phyloP scores from a whole-genome alignment of 2,329 filamentous ascomycete genomes.

The Botrytis porri region DNA sequence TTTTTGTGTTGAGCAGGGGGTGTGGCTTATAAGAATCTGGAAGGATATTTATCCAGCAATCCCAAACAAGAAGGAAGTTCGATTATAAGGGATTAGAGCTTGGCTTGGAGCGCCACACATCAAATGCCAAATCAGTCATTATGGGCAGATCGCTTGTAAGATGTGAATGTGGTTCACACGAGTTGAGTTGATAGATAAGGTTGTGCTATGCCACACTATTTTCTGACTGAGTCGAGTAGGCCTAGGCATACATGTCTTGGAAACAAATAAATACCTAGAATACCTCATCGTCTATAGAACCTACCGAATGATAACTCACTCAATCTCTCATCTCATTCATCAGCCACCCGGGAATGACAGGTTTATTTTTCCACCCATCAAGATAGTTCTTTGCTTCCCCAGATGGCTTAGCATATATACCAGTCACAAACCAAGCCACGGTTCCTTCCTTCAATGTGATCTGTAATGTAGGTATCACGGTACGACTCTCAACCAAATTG shows the following conservation, averaged over 20 bases:
- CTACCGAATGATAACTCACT: background rate
- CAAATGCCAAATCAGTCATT: background rate
- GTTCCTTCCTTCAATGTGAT: slow-evolving; percentile 56
- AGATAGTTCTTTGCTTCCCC: slow-evolving; percentile 53
- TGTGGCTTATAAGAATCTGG: background rate
- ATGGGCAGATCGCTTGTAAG: background rate
- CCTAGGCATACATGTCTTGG: background rate
- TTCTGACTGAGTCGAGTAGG: background rate
- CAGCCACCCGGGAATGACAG: slow-evolving; percentile 60
- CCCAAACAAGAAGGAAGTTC: background rate
- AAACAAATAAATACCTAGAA: background rate
- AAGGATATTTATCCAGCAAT: slow-evolving; percentile 13
- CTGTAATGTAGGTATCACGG: slow-evolving; percentile 67
- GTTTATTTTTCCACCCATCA: slow-evolving; percentile 58
- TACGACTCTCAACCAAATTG: slow-evolving; percentile 70
- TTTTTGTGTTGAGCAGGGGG: background rate
- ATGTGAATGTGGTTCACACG: background rate
- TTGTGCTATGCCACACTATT: background rate
- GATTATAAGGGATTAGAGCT: background rate
- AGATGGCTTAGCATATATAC: slow-evolving; percentile 66
- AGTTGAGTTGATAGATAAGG: background rate
- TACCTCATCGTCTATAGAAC: background rate
- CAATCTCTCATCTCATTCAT: slow-evolving; percentile 35
- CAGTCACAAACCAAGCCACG: slow-evolving; percentile 65
- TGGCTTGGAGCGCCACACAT: background rate